Conservation (phyloP, 164 flowering plant species). For the Pachysandra terminalis region DNA sequence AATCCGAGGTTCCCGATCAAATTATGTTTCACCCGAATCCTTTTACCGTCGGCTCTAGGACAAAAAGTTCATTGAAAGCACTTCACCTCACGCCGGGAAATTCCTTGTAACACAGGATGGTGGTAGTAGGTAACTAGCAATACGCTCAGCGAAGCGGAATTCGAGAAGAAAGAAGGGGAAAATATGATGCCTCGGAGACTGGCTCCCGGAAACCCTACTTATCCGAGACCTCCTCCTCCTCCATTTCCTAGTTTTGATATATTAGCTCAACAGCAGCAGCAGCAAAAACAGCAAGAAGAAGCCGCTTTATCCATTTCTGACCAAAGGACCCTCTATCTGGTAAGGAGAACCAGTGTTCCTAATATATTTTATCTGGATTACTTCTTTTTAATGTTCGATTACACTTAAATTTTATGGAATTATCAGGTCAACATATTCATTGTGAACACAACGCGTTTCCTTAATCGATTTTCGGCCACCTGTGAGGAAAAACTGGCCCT, state of each 20-base stretch:
- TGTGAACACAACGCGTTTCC: constrained; percentile 20
- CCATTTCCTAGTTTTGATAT: not conserved
- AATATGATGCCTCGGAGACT: not conserved
- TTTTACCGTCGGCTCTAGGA: too few species aligned
- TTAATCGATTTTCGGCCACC: constrained; percentile 16
- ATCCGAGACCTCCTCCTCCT: not conserved
- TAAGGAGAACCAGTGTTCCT: not conserved
- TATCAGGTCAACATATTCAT: constrained; percentile 21
- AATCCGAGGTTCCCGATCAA: too few species aligned
- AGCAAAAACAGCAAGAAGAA: constrained; percentile 6
- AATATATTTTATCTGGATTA: not conserved
- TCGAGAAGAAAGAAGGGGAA: not conserved
- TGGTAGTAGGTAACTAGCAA: too few species aligned
- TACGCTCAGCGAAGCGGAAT: too few species aligned
- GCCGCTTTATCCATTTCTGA: constrained; percentile 16
- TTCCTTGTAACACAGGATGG: too few species aligned
- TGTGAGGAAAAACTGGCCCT: constrained; percentile 19
- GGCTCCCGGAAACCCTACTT: not conserved
- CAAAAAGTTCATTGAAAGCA: too few species aligned
- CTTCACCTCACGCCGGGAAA: too few species aligned
- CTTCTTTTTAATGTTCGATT: not conserved
- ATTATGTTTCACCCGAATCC: too few species aligned
- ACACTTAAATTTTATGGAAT: not conserved
- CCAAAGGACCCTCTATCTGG: constrained; percentile 23
- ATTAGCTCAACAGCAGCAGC: not conserved